Evolutionary conservation across 169 alveolate genomes (phyloP).

Genomic region (Plasmodium ovale): DNA sequence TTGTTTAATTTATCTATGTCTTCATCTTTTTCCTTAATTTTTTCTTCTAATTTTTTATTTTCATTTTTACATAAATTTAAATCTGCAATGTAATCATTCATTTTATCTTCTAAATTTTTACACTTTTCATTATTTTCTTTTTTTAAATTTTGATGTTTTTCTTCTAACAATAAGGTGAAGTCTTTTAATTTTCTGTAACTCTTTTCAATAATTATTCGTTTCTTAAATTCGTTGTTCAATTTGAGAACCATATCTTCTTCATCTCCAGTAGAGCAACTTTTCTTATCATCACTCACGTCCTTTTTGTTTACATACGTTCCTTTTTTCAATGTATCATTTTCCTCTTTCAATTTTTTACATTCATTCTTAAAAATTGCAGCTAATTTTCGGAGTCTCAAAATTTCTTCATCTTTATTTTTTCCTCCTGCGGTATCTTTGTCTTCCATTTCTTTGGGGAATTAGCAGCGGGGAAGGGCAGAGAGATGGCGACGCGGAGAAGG

Average conservation of each 20-base stretch:
- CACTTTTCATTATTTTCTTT: constrained; percentile 20
- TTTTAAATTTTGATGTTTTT: constrained; percentile 24
- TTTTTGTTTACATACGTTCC: not conserved
- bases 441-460: too few relatives aligned
- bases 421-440: not conserved
- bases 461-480: too few relatives aligned
- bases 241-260: not conserved
- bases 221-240: constrained; percentile 22
- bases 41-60: constrained; percentile 19
- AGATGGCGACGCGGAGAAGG: too few relatives aligned
- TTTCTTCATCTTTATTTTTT: constrained; percentile 57
- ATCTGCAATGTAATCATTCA: constrained; percentile 17
- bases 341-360: constrained; percentile 73
- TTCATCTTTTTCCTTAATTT: constrained; percentile 27
- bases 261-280: not conserved
- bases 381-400: constrained; percentile 40
- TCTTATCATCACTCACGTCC: not conserved
- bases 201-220: constrained; percentile 35
- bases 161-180: constrained; percentile 61
- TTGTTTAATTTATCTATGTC: constrained; percentile 15
- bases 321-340: constrained; percentile 34
- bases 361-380: constrained; percentile 62
- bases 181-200: constrained; percentile 56
- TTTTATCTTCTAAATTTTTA: constrained; percentile 26
- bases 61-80: constrained; percentile 12